Percentiles rank a stretch among this genome's conserved stretches.
Evolutionary conservation across 768 basidiomycete species (phyloP).

Genomic region (Hypholoma fasciculare): DNA sequence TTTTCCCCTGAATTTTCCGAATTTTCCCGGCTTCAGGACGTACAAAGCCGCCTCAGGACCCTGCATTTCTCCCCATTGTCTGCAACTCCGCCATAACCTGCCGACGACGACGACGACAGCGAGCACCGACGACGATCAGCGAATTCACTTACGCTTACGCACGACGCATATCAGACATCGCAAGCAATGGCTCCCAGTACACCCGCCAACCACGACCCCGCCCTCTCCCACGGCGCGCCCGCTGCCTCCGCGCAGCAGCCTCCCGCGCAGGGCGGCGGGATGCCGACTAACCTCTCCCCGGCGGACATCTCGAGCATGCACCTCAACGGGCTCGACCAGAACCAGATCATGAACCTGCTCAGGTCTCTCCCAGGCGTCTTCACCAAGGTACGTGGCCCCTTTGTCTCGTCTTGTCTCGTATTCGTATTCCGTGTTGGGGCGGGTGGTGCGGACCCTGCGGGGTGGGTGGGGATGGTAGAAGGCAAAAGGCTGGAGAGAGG

Average conservation of each 20-base stretch:
- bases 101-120: not conserved
- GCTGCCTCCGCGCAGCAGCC: constrained; percentile 28
- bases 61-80: constrained; percentile 12
- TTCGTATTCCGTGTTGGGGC: not conserved
- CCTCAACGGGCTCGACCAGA: constrained; percentile 43
- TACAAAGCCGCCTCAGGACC: constrained; percentile 1
- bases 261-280: constrained; percentile 23
- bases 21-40: constrained; percentile 18
- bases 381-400: constrained; percentile 46
- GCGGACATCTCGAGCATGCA: constrained; percentile 26
- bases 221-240: constrained; percentile 33
- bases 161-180: not conserved
- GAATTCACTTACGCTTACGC: not conserved
- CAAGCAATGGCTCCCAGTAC: constrained; percentile 35
- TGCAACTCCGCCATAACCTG: not conserved
- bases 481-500: not conserved
- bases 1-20: constrained; percentile 15
- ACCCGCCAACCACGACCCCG: constrained; percentile 37
- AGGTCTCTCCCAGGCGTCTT: constrained; percentile 56
- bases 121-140: not conserved
- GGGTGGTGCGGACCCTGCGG: not conserved
- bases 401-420: constrained; percentile 9
- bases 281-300: constrained; percentile 23
- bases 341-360: constrained; percentile 60
- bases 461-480: no score